Base-by-base conservation (phyloP, 2,329 filamentous ascomycete species). In the Sporothrix pallida region DNA sequence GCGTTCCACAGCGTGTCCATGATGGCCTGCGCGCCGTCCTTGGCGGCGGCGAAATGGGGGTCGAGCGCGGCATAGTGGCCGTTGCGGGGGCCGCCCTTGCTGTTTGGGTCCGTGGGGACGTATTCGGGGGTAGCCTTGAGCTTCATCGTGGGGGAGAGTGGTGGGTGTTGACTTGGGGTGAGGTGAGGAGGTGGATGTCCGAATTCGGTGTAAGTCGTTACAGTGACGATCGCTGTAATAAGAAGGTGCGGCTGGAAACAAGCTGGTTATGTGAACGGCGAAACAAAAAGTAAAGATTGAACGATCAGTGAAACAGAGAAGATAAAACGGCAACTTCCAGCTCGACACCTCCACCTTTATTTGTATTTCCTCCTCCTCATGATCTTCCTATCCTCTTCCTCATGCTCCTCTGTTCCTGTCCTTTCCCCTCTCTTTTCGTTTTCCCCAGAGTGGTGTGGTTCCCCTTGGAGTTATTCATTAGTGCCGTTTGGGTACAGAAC, bases 1-100 rank as follows among this genome's bases (percentile, higher is more conserved):
- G 77, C 76, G 37, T 72, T 72, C 79, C 80, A 83, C n/a, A 82
- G 70, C 0, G 73, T 60, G 1, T 78, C 78, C 17, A 80, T 76
- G 37, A 74, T 74, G 20, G 77, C 77, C 13, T 78, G 78, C 56
- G 80, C 77, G 9, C 75, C 77, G 3, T 73, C 69, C 63, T 82
- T 80, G 26, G 78, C 71, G 7, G 75, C 76, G 13, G 78, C 76
- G 72, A 81, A 81, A 3, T 78, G 77, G 2, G 81, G 79, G 46
- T 81, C 81, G 31, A 80, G 78, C 73, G 78, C 74, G 52, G 80
- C 79, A 62, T 80, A 78, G 73, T 82, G 81, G 69, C 81, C 80
- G 71, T 83, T 77, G 72, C 80, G 81, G 46, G 80, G 80, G 6
- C 80, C 75, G 1, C 81, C 81, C 70, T 79, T 79, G 80, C 80